Conservation (phyloP, 169 alveolate species). For the Cytauxzoon felis region DNA sequence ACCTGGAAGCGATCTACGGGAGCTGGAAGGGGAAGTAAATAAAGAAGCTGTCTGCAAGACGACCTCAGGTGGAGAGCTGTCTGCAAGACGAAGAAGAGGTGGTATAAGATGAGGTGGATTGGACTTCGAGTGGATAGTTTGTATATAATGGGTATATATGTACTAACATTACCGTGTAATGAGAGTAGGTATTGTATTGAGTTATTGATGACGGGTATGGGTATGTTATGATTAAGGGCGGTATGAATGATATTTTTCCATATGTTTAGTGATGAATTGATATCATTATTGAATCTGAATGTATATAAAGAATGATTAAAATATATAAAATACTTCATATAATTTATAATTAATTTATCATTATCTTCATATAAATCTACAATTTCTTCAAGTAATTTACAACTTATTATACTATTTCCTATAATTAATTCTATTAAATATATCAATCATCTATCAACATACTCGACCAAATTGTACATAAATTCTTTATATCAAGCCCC, state of each 20-base stretch:
- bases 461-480: slow-evolving; percentile 78
- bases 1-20: too few species aligned
- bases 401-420: slow-evolving; percentile 82
- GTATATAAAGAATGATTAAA: not conserved
- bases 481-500: slow-evolving; percentile 67
- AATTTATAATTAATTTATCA: slow-evolving; percentile 9
- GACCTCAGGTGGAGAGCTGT: too few species aligned
- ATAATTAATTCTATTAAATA: not conserved
- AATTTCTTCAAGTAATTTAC: slow-evolving; percentile 66
- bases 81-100: too few species aligned
- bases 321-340: slow-evolving; percentile 12
- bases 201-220: slow-evolving; percentile 73
- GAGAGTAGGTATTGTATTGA: slow-evolving; percentile 67
- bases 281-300: too few species aligned
- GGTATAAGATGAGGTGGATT: too few species aligned
- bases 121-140: too few species aligned
- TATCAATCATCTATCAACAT: not conserved
- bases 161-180: too few species aligned
- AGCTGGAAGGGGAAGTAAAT: too few species aligned
- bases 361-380: slow-evolving; percentile 52
- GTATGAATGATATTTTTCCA: slow-evolving; percentile 68
- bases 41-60: too few species aligned
- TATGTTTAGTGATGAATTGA: slow-evolving; percentile 46
- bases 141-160: too few species aligned
- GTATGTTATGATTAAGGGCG: slow-evolving; percentile 57